Evolutionary conservation across 148 eudicot genomes (phyloP), one percentile per base, ranked within the genome.

Genomic region (Chenopodium formosanum): DNA sequence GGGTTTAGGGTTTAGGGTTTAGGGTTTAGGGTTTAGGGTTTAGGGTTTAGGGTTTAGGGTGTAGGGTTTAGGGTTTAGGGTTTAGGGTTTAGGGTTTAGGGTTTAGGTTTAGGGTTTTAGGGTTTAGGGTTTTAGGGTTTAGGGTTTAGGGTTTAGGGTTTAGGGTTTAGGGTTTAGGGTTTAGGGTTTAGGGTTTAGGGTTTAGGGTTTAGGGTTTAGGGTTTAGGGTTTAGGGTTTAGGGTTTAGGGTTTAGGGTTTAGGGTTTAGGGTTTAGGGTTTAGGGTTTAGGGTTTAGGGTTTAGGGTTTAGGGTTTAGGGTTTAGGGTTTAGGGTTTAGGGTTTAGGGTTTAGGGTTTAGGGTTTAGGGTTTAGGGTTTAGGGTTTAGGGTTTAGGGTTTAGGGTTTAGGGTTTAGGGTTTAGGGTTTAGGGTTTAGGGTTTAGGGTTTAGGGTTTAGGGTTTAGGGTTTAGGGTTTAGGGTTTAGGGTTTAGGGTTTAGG

Each of bases 21-120:
- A 34, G 37, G 37, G 37, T 0, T 34, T 34, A 34, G 37, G 37
- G 4, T 3, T 34, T 34, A 34, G 37, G 37, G 37, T 34, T 34
- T 3, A 34, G 37, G 37, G 37, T 4, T 34, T 34, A 34, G 37
- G 37, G 37, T 34, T 34, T 67, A 67, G 71, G 71, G 71, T 29
- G 29, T 67, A 67, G 71, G 71, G 71, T 67, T 67, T 67, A 67
- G 71, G 71, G 71, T 67, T 67, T 67, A 67, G 71, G 71, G 71
- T 67, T 67, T 67, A 67, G 71, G 71, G 71, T 7, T 67, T 67
- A 4, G 13, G 71, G 71, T 6, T 67, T 67, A 5, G 13, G 71
- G 71, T 6, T 67, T 29, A 5, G 13, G 71, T 40, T 7, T 68
- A 25, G 3, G 29, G 70, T 34, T n/a, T 68, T 68, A 27, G 71